Conservation (phyloP, 2,329 filamentous ascomycete genomes). For the Pseudogymnoascus sp. region DNA sequence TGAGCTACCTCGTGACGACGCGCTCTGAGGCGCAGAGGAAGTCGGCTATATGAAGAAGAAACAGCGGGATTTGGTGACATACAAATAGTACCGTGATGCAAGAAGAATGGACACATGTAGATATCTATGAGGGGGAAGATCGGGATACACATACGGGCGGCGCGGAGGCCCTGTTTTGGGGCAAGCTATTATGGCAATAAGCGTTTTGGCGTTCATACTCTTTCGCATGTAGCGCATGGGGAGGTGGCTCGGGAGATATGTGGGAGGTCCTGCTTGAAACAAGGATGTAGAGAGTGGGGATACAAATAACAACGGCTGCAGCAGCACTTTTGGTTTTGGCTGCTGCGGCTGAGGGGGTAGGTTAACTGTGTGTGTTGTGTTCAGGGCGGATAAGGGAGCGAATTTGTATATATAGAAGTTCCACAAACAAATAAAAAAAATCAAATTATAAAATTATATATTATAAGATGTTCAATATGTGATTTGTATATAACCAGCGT, state of each 20-base stretch:
- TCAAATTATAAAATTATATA: background rate
- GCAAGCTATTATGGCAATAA: background rate
- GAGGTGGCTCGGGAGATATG: background rate
- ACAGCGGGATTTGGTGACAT: background rate
- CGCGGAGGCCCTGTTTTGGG: background rate
- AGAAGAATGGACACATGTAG: background rate
- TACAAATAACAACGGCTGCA: background rate
- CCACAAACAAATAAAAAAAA: background rate
- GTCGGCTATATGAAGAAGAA: background rate
- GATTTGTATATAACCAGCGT: no score
- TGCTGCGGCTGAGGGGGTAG: background rate
- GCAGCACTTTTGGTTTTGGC: background rate
- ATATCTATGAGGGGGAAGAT: background rate
- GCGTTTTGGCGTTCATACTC: background rate
- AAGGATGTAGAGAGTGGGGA: background rate
- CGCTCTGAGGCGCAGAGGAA: background rate
- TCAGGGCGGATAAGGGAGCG: background rate
- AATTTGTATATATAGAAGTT: constrained; percentile 1
- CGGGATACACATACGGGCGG: background rate
- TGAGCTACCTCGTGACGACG: constrained; percentile 19
- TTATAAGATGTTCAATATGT: no score
- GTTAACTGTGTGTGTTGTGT: background rate
- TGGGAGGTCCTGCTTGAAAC: background rate
- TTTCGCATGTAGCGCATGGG: background rate
- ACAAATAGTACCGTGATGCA: no score